Base-by-base conservation (phyloP, 331 rosid species). In the Malus hybrid region DNA sequence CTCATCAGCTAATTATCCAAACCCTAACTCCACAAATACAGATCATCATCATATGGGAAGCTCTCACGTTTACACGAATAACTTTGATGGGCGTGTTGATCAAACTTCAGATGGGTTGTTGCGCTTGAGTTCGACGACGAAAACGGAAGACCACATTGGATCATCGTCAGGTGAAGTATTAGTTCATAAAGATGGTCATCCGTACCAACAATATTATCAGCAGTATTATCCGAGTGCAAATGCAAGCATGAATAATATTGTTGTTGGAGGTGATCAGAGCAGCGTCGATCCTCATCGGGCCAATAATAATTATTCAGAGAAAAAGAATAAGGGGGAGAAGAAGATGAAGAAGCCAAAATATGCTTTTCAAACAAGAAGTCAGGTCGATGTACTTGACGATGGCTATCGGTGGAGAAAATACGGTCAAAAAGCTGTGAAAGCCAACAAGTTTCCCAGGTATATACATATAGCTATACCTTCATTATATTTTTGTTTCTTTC, bases 371-470 rank as follows among this genome's bases (percentile, higher is more conserved):
- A 93, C 97, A 0, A 84, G 91, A 66, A 89, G 93, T 78, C 98
- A 89, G 58, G 97, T 93, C 82, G 98, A 91, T 65, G 89, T 93
- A 44, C 97, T 93, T 58, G 98, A 93, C 71, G 98, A 93, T 81
- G 98, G 97, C 9, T 93, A 93, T 78, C 72, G 97, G 16, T 93
- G 98, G 98, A 91, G 98, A 80, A 93, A 93, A 77, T 91, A 93
- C 77, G 98, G 98, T 57, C 98, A 93, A 72, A 93, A 93, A 57
- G 96, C 96, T 72, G 98, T 93, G 28, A 93, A 93, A 77, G 87
- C 89, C 88, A 93, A 91, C 88, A 93, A 86, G 75, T 93, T 93
- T 58, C 98, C 97, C 18, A 93, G 97, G 98, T 92, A 48, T 1
- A 15, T 53, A 33, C 4, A 62, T 26, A 13, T 28, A 50, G 56